These are phyloP conservation scores for Wickerhamiella nectarea DNA, from an alignment of 805 yeast species.

Conservation along the genomic window DNA sequence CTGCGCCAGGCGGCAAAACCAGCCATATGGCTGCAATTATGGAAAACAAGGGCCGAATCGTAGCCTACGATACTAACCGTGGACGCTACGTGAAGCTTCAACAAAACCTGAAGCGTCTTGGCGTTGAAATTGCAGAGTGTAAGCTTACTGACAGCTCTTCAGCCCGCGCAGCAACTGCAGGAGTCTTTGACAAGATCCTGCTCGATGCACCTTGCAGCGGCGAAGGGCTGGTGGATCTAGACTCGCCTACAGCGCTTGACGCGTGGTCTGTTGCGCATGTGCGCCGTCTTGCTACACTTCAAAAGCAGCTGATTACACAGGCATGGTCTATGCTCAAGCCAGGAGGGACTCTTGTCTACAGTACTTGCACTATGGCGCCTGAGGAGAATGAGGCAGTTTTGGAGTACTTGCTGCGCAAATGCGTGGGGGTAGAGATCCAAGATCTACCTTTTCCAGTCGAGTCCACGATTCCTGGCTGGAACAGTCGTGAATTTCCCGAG, in stretches of 20 bases:
- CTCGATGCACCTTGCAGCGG: constrained; percentile 58
- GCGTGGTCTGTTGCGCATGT: constrained; percentile 9
- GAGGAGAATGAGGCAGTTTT: constrained; percentile 60
- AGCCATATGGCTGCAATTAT: constrained; percentile 73
- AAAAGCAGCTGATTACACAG: constrained; percentile 35
- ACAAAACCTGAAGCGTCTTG: constrained; percentile 58
- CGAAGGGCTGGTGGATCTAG: constrained; percentile 53
- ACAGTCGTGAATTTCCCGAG: constrained; percentile 4
- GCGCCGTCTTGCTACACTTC: constrained; percentile 2
- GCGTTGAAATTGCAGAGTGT: constrained; percentile 51
- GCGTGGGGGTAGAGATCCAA: not conserved
- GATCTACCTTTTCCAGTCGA: not conserved
- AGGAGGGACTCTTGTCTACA: constrained; percentile 57
- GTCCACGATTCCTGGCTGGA: constrained; percentile 5
- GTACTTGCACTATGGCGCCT: constrained; percentile 89
- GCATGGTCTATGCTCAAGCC: constrained; percentile 75
- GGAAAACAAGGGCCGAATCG: constrained; percentile 8
- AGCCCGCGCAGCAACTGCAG: constrained; percentile 20
- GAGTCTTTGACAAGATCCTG: constrained; percentile 54
- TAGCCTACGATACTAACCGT: constrained; percentile 56
- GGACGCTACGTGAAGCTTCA: constrained; percentile 58
- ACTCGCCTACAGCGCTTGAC: constrained; percentile 34
- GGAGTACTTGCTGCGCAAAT: constrained; percentile 8
- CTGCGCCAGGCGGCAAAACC: constrained; percentile 97
- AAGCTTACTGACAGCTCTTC: constrained; percentile 13